Evolutionary conservation across 441 rosid genomes (phyloP).

Genomic region (Erodium trifolium): DNA sequence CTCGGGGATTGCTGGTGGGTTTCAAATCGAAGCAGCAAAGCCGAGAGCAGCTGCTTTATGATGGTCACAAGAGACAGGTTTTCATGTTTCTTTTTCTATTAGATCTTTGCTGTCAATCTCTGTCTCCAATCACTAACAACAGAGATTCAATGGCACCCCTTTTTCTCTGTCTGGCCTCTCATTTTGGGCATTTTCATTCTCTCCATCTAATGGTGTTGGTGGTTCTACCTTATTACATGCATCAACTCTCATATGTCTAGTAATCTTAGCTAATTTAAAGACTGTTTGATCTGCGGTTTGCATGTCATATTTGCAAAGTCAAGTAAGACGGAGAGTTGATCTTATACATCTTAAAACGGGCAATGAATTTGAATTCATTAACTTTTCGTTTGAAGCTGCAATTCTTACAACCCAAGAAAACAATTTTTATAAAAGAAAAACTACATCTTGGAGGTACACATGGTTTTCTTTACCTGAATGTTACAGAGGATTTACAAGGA

Average conservation of each 20-base stretch:
- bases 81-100: background rate
- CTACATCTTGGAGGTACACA: too few species aligned
- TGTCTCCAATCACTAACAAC: background rate
- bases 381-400: too few species aligned
- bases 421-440: too few species aligned
- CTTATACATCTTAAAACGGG: too few species aligned
- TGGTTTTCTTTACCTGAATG: background rate
- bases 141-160: background rate
- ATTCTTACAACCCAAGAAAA: too few species aligned
- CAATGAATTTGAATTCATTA: too few species aligned
- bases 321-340: too few species aligned
- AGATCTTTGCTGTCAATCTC: background rate
- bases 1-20: background rate
- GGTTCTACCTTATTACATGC: background rate
- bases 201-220: background rate
- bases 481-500: background rate
- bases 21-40: background rate
- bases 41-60: background rate
- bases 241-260: background rate
- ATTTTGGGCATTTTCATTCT: background rate
- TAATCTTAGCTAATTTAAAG: background rate
- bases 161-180: background rate
- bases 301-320: background rate
- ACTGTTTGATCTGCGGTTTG: background rate
- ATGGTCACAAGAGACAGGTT: background rate